Evolutionary conservation across 768 basidiomycete species (phyloP).

Genomic region (Tricholoma saponaceum): DNA sequence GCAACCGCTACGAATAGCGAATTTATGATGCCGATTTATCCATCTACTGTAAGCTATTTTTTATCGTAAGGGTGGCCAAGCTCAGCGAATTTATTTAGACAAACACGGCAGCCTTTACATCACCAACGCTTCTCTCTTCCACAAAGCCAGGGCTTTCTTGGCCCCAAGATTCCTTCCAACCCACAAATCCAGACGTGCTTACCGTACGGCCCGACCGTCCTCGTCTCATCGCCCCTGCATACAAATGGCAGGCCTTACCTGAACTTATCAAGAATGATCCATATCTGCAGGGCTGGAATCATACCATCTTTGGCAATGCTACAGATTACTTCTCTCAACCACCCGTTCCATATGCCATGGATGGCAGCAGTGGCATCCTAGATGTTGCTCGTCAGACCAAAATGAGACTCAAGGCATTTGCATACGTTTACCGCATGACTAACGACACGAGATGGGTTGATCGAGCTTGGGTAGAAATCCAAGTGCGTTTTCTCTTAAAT

Average conservation of each 20-base stretch:
- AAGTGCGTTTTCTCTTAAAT: constrained; percentile 42
- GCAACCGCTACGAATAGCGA: constrained; percentile 76
- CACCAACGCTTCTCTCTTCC: constrained; percentile 66
- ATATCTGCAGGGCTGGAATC: constrained; percentile 87
- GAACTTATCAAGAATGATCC: constrained; percentile 74
- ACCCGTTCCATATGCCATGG: constrained; percentile 69
- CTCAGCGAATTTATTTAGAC: constrained; percentile 42
- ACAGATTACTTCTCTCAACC: constrained; percentile 58
- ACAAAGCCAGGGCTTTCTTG: constrained; percentile 53
- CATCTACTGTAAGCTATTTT: constrained; percentile 68
- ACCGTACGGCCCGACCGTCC: constrained; percentile 75
- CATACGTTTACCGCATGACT: constrained; percentile 87
- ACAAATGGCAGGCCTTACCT: constrained; percentile 87
- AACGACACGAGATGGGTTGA: constrained; percentile 92
- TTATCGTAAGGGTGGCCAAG: not conserved
- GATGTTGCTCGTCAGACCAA: constrained; percentile 90
- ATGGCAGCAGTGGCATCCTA: constrained; percentile 87
- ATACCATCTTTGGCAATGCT: constrained; percentile 87
- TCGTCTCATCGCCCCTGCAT: constrained; percentile 83
- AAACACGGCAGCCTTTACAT: constrained; percentile 64
- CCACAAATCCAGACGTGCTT: constrained; percentile 58
- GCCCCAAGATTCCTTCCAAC: constrained; percentile 77
- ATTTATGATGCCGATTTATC: constrained; percentile 82
- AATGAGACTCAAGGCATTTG: constrained; percentile 86
- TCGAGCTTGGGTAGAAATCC: constrained; percentile 76